Evolutionary conservation across 2,329 filamentous ascomycete species (phyloP).

Genomic region (Hyphodiscus sp.): DNA sequence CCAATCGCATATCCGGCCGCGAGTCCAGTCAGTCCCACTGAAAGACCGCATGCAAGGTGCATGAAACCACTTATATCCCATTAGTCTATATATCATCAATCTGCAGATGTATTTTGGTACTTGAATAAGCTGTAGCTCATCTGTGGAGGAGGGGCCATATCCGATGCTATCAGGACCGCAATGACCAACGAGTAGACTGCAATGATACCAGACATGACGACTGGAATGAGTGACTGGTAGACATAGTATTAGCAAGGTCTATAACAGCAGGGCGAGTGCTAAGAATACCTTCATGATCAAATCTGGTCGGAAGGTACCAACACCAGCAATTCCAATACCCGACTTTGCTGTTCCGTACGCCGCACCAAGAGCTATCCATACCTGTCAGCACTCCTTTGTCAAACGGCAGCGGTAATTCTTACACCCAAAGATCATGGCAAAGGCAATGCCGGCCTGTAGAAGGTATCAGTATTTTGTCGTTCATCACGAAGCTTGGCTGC

Average conservation of each 20-base stretch:
- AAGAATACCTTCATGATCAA: conserved; percentile 78
- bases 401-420: conserved; percentile 33
- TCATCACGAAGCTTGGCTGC: conserved; percentile 29
- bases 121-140: conserved; percentile 76
- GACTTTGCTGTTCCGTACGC: conserved; percentile 86
- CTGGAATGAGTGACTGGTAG: conserved; percentile 68
- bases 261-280: not conserved
- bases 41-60: conserved; percentile 85
- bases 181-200: conserved; percentile 97
- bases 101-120: conserved; percentile 38
- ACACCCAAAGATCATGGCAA: conserved; percentile 82
- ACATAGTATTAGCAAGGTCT: conserved; percentile 3
- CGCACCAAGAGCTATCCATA: conserved; percentile 49
- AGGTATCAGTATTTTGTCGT: conserved; percentile 21
- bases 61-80: conserved; percentile 64
- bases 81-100: conserved; percentile 18
- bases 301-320: conserved; percentile 78
- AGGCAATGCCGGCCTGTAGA: conserved; percentile 65
- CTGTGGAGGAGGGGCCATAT: conserved; percentile 66
- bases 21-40: conserved; percentile 85
- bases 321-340: conserved; percentile 79
- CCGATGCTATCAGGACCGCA: conserved; percentile 88
- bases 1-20: conserved; percentile 96
- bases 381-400: conserved; percentile 21
- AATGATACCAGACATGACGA: conserved; percentile 99